phyloP scores from a whole-genome alignment of 345 rosid genomes.

The Boechera retrofracta region DNA sequence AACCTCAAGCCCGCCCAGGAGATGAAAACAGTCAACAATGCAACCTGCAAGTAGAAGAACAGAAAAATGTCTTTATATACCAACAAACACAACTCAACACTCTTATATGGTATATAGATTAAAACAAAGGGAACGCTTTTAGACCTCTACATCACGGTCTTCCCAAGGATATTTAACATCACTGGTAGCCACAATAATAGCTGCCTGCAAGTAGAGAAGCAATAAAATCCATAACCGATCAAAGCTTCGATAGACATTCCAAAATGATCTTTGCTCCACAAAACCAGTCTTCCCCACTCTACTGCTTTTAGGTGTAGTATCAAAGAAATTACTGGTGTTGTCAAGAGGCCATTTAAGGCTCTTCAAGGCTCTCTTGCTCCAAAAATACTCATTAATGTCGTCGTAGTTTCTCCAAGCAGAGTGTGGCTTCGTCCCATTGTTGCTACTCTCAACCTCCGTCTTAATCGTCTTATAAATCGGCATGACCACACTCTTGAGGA shows the following conservation, averaged over 20 bases:
- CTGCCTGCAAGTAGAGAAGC: constrained; percentile 77
- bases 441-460: constrained; percentile 82
- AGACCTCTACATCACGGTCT: constrained; percentile 56
- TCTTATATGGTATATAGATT: constrained; percentile 9
- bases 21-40: constrained; percentile 80
- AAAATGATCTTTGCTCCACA: constrained; percentile 93
- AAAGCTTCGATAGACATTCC: constrained; percentile 85
- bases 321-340: constrained; percentile 73
- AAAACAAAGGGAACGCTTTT: constrained; percentile 16
- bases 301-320: constrained; percentile 55
- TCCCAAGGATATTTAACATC: constrained; percentile 67
- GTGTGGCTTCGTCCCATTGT: constrained; percentile 95
- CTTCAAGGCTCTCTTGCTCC: constrained; percentile 87
- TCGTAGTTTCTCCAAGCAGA: constrained; percentile 93
- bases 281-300: constrained; percentile 95
- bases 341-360: constrained; percentile 93
- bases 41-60: constrained; percentile 56
- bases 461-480: constrained; percentile 78
- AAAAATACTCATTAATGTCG: constrained; percentile 93
- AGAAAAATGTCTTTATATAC: constrained; percentile 2
- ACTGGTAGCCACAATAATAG: constrained; percentile 78
- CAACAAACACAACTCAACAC: constrained; percentile 27
- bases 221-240: constrained; percentile 89
- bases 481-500: constrained; percentile 69
- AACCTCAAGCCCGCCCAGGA: constrained; percentile 80